A percentile compares a stretch with the other conserved stretches of the same genome.
These are phyloP conservation scores for Fomitopsis betulina DNA, from an alignment of 1,284 basidiomycete species.

Conservation along the genomic window DNA sequence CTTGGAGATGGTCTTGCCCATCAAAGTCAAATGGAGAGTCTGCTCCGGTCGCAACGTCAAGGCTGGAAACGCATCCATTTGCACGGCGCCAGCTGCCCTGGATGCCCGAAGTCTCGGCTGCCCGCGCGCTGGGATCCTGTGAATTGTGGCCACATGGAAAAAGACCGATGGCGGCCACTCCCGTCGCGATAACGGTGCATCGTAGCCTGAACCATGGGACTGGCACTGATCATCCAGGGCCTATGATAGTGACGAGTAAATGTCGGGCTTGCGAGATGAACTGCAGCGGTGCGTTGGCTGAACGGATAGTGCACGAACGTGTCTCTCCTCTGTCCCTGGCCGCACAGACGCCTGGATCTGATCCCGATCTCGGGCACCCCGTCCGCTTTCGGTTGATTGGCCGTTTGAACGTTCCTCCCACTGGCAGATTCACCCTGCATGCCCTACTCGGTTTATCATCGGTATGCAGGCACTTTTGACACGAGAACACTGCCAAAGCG, in stretches of 20 bases:
- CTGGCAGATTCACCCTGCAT: too few relatives aligned
- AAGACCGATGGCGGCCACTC: not conserved
- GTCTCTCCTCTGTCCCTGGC: not conserved
- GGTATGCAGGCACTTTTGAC: too few relatives aligned
- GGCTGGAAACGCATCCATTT: not conserved
- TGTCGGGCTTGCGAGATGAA: not conserved
- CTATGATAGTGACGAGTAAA: not conserved
- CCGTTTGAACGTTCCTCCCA: too few relatives aligned
- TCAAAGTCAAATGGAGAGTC: not conserved
- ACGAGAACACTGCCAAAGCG: too few relatives aligned
- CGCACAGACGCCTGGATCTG: not conserved
- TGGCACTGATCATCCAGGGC: not conserved
- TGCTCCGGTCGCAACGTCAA: not conserved
- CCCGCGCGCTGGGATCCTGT: not conserved
- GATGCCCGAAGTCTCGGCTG: not conserved
- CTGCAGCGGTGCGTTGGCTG: not conserved
- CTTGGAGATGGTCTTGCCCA: not conserved
- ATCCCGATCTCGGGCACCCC: not conserved
- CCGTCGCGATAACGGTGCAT: not conserved
- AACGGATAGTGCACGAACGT: not conserved
- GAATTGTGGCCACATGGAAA: not conserved
- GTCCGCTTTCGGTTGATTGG: too few relatives aligned
- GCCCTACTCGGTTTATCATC: too few relatives aligned
- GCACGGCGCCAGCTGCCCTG: not conserved
- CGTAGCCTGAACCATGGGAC: not conserved